Percentiles rank a stretch among this genome's conserved stretches.
Conservation (phyloP, 2,329 filamentous ascomycete species). For the Tolypocladium ophioglossoides region DNA sequence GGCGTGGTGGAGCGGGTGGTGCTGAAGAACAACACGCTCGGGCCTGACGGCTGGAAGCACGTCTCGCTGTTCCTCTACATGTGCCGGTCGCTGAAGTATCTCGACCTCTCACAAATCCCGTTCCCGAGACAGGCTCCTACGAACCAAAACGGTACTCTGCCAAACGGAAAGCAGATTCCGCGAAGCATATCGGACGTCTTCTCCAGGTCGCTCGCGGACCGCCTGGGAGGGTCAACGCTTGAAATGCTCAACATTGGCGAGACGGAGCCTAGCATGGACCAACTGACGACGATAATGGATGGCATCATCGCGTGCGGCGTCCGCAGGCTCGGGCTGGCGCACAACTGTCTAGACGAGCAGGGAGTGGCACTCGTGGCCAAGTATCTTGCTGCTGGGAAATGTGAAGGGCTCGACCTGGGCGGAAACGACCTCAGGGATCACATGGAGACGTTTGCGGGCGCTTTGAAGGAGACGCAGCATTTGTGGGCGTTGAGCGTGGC, state of each 20-base stretch:
- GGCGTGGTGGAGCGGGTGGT: conserved; percentile 80
- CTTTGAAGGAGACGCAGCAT: conserved; percentile 41
- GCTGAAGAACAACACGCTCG: conserved; percentile 86
- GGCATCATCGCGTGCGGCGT: conserved; percentile 71
- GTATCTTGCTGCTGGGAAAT: conserved; percentile 66
- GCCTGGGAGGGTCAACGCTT: conserved; percentile 63
- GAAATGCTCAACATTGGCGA: conserved; percentile 78
- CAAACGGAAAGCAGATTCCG: conserved; percentile 23
- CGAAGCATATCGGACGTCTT: conserved; percentile 48
- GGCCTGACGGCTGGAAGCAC: conserved; percentile 81
- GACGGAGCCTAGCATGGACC: conserved; percentile 59
- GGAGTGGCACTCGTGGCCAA: conserved; percentile 66
- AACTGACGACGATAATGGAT: conserved; percentile 69
- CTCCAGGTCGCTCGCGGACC: conserved; percentile 63
- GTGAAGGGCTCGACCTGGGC: conserved; percentile 80
- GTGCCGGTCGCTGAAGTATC: conserved; percentile 72
- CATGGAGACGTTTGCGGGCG: conserved; percentile 40
- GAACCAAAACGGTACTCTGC: conserved; percentile 16
- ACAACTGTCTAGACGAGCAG: conserved; percentile 65
- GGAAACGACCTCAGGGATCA: conserved; percentile 62
- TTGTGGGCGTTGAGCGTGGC: conserved; percentile 79
- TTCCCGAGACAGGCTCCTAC: conserved; percentile 46
- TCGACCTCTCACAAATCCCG: conserved; percentile 77
- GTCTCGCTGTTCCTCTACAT: conserved; percentile 84
- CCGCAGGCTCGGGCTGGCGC: conserved; percentile 69